phyloP scores from a whole-genome alignment of 2,329 filamentous ascomycete genomes.

The Diaporthe sp. region DNA sequence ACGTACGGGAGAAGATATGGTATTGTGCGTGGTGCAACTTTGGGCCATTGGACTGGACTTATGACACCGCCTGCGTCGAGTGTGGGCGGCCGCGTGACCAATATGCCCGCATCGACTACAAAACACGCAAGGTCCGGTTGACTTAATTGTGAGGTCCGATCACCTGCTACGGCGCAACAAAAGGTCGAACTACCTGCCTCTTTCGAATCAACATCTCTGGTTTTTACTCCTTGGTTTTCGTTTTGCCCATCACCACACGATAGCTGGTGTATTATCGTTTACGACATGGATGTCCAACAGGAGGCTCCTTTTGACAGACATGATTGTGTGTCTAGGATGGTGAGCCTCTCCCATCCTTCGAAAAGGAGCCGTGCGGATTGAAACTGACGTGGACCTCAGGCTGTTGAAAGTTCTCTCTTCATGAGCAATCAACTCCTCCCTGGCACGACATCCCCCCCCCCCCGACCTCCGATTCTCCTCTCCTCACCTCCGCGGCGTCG shows the following conservation, averaged over 20 bases:
- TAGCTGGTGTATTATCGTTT: not conserved
- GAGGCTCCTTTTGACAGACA: not conserved
- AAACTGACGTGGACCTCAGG: not conserved
- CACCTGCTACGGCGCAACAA: not conserved
- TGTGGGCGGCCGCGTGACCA: not conserved
- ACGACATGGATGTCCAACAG: not conserved
- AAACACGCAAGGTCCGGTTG: not conserved
- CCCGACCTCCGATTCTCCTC: not conserved
- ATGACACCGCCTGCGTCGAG: not conserved
- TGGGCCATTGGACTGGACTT: slow-evolving; percentile 2
- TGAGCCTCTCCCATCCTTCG: not conserved
- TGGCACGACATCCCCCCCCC: not conserved
- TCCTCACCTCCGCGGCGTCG: not conserved
- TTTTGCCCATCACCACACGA: not conserved
- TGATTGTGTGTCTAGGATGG: not conserved
- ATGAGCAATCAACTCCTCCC: not conserved
- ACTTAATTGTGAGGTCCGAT: not conserved
- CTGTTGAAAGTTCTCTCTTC: not conserved
- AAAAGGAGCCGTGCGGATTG: not conserved
- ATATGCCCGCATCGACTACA: slow-evolving; percentile 2
- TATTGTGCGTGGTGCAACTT: slow-evolving; percentile 13
- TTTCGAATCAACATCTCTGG: not conserved
- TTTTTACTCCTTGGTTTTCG: not conserved
- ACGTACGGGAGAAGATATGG: slow-evolving; percentile 10
- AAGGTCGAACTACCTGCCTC: not conserved